Evolutionary conservation across 345 rosid species (phyloP), one percentile per base, ranked within the genome.

Genomic region (Euphorbia pulcherrima): DNA sequence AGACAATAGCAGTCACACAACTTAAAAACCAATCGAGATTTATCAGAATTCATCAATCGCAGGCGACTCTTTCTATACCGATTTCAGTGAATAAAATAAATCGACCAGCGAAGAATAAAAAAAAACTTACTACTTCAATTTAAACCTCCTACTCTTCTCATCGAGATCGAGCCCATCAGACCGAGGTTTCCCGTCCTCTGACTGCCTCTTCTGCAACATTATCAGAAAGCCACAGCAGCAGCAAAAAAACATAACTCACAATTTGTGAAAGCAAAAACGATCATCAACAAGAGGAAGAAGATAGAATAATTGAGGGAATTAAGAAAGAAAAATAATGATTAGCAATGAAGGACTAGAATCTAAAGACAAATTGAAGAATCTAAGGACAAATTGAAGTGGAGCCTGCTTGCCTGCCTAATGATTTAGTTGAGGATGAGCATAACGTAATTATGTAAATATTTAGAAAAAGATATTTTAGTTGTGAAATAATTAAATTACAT

Each of bases 171-270:
- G 67, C 37, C 83, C 89, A 35, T 86, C 88, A 0, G 75, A 46
- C 33, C 79, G 86, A 69, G 78, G 74, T 80, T 83, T 89, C 5
- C 82, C 84, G 40, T 86, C 88, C 16, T 94, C 99, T 54, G 83
- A 83, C 52, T 87, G 92, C 76, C 97, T 87, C 80, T 94, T 94
- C 72, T 88, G 91, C 46, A 97, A 84, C 98, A 93, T 93, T 71
- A 69, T 75, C 61, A 61, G 9, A 47, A 17, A 62, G 72, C n/a
- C n/a, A n/a, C 11, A 46, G 52, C 78, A 35, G 27, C 64, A 59
- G n/a, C n/a, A n/a, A n/a, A 63, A 69, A 18, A 70, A 67, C 60
- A 37, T 35, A 26, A 37, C 41, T 60, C 17, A 56, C 52, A 17
- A 48, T 53, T 67, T 67, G 70, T 20, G n/a, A 27, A 65, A 52